A percentile compares a stretch with the other conserved stretches of the same genome.
These are phyloP conservation scores for Podaxis sp. DNA, from an alignment of 768 basidiomycete species.

Conservation along the genomic window DNA sequence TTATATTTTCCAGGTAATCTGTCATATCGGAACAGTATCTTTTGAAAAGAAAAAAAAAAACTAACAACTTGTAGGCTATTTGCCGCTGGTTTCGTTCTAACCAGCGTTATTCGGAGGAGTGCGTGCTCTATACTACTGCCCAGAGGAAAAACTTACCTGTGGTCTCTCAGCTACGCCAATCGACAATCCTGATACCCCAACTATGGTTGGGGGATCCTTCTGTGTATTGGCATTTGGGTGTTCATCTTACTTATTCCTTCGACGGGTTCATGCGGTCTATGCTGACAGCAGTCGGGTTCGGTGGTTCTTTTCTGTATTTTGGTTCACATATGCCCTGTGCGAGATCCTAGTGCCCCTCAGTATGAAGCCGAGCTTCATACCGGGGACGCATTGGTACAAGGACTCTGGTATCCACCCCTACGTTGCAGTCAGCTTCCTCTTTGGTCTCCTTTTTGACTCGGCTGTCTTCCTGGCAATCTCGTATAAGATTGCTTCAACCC, in stretches of 20 bases:
- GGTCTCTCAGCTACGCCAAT: not conserved
- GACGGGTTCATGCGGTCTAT: conserved; percentile 32
- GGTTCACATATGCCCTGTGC: conserved; percentile 27
- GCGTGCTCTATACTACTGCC: not conserved
- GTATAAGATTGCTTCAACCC: conserved; percentile 23
- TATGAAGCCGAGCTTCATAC: conserved; percentile 24
- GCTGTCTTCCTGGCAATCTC: conserved; percentile 36
- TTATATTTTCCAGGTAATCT: not conserved
- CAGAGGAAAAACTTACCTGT: not conserved
- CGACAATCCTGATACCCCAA: not conserved
- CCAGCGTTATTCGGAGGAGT: not conserved
- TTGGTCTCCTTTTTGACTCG: conserved; percentile 27
- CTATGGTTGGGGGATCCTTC: not conserved
- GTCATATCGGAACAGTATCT: too few species aligned
- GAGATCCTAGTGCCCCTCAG: conserved; percentile 22
- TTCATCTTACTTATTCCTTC: conserved; percentile 31
- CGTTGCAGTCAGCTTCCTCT: conserved; percentile 24
- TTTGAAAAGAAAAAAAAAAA: too few species aligned
- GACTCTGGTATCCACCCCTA: conserved; percentile 23
- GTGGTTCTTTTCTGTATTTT: conserved; percentile 26
- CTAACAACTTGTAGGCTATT: not conserved
- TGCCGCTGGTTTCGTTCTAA: not conserved
- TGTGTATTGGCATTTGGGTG: not conserved
- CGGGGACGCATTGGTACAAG: conserved; percentile 31
- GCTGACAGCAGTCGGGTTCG: conserved; percentile 20